Evolutionary conservation across 306 rosid species (phyloP).

Genomic region (Quercus mongolica): DNA sequence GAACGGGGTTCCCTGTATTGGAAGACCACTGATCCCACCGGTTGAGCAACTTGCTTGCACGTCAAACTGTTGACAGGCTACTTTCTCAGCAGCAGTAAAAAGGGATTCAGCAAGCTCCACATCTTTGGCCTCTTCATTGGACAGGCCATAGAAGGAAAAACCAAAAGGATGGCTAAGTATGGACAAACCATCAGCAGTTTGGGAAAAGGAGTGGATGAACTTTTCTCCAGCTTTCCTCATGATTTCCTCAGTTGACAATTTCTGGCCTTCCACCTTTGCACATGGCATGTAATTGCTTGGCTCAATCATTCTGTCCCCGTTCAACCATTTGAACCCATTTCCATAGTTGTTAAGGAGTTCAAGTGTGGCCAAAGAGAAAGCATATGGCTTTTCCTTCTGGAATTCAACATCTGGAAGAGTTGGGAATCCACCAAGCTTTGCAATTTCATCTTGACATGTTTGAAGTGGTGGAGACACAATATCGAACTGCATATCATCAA

Average conservation of each 20-base stretch:
- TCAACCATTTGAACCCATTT: conserved; percentile 33
- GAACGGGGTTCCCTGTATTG: conserved; percentile 42
- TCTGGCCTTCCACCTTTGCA: conserved; percentile 6
- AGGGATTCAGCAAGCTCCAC: conserved; percentile 57
- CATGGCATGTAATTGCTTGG: conserved; percentile 2
- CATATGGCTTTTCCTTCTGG: conserved; percentile 10
- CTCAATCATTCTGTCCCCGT: conserved; percentile 24
- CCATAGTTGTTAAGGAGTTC: conserved; percentile 48
- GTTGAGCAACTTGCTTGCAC: conserved; percentile 37
- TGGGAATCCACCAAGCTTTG: conserved; percentile 18
- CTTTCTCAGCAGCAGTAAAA: conserved; percentile 63
- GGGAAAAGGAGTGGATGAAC: conserved; percentile 48
- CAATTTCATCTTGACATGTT: conserved; percentile 11
- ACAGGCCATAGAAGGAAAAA: conserved; percentile 35
- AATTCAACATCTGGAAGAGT: conserved; percentile 17
- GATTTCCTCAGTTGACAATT: conserved; percentile 54
- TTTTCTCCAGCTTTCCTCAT: conserved; percentile 60
- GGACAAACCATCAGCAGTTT: conserved; percentile 9
- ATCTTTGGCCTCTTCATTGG: conserved; percentile 44
- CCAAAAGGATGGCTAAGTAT: conserved; percentile 44
- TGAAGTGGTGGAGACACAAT: conserved; percentile 40
- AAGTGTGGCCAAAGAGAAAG: conserved; percentile 40
- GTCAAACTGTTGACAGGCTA: conserved; percentile 47
- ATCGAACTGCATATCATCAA: conserved; percentile 33
- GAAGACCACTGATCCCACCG: conserved; percentile 34